Evolutionary conservation across 768 basidiomycete genomes (phyloP), one percentile per base, ranked within the genome.

Genomic region (Termitomyces sp.): DNA sequence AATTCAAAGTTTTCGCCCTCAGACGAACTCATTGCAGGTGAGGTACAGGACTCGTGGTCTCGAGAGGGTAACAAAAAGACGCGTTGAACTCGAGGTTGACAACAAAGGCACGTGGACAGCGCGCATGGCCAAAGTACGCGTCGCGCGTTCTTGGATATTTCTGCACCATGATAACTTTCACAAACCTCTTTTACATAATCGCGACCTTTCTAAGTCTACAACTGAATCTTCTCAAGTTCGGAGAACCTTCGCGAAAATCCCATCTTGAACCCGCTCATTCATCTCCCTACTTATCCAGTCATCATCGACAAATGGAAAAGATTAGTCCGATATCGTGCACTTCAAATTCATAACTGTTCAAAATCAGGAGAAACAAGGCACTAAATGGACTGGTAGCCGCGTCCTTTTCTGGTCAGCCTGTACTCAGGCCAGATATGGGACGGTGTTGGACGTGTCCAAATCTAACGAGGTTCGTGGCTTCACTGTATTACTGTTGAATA

Each of bases 1-100:
- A 89, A 66, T 64, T 86, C 83, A 55, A 87, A 91, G 65, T 80
- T 83, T 73, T 92, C 91, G 55, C 73, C 82, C 69, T 88, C 89
- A 11, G 88, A 88, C 58, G 87, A 88, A 73, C 86, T 89, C 91
- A 92, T 91, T 58, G 64, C 70, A 46, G 40, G 20, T 29, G 48
- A 36, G 45, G 34, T 37, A 11, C 32, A 56, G 36, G 37, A 6
- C 47, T 14, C 25, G 46, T 53, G 55, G 48, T 46, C 52, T 38
- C 32, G 37, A 51, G 17, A n/a, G 59, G 57, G 31, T 52, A 46
- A 58, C 48, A 57, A 61, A 56, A 31, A 43, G 56, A 58, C 59
- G 64, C 63, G 54, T 57, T 57, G 56, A 46, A 34, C 4, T 11
- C 2, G 17, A 10, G 20, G 59, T 48, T 58, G 56, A 60, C 61